Conservation (phyloP, 169 alveolate species). For the Prorocentrum cordatum region DNA sequence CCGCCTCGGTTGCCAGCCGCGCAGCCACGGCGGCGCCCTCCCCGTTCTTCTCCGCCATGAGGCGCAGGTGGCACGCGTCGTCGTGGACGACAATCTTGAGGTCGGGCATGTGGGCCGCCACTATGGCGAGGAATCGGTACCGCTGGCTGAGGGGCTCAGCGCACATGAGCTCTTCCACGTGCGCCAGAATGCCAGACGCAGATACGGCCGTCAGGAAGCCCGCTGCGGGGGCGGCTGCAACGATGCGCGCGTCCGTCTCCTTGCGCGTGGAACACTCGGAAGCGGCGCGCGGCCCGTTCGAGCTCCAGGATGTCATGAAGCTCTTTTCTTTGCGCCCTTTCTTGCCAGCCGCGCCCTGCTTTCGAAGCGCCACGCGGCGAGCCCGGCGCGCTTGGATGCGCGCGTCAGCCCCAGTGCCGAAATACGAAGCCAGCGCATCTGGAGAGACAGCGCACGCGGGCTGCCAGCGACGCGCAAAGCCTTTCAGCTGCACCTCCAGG, state of each 20-base stretch:
- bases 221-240: neutral
- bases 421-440: neutral
- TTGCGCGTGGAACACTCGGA: neutral
- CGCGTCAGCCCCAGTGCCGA: neutral
- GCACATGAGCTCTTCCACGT: neutral
- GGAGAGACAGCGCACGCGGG: neutral
- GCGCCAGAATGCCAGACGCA: neutral
- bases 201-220: neutral
- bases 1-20: neutral
- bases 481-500: neutral
- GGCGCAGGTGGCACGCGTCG: neutral
- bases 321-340: neutral
- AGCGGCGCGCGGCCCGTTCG: neutral
- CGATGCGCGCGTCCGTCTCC: neutral
- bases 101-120: neutral
- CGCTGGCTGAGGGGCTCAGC: neutral
- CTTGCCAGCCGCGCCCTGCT: neutral
- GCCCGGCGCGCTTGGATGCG: neutral
- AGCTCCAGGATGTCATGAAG: neutral
- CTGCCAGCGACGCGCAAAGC: slow-evolving; percentile 2
- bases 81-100: neutral
- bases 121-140: neutral
- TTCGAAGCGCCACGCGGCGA: neutral
- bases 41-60: neutral
- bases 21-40: neutral